Percentiles rank a stretch among this genome's conserved stretches.
These are phyloP conservation scores for Saturnispora serradocipensis DNA, from an alignment of 805 yeast genomes.

Conservation along the genomic window DNA sequence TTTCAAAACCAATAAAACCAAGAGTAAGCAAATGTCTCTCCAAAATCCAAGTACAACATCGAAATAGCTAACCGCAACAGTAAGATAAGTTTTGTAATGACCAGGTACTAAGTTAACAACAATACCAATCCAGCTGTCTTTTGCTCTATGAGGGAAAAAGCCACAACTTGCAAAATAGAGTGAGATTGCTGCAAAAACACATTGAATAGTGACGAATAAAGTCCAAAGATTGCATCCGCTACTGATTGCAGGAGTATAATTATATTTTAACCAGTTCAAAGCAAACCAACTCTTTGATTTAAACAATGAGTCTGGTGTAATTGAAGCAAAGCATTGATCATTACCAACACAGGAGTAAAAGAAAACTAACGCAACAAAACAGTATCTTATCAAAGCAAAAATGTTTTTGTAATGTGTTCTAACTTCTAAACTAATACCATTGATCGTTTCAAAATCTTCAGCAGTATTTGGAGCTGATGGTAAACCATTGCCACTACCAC, in stretches of 20 bases:
- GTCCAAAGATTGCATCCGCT: conserved; percentile 16
- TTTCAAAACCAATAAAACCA: conserved; percentile 19
- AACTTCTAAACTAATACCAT: not conserved
- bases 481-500: not conserved
- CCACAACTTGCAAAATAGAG: conserved; percentile 10
- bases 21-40: conserved; percentile 22
- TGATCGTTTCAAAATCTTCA: conserved; percentile 2
- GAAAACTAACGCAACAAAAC: conserved; percentile 6
- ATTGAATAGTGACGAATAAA: conserved; percentile 18
- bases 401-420: conserved; percentile 1
- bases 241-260: conserved; percentile 2
- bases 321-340: not conserved
- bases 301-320: conserved; percentile 4
- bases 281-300: conserved; percentile 9
- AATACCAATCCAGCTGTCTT: conserved; percentile 14
- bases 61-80: conserved; percentile 18
- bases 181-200: conserved; percentile 14
- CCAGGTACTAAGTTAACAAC: conserved; percentile 20
- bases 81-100: conserved; percentile 10
- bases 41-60: conserved; percentile 20
- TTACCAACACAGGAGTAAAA: not conserved
- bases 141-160: conserved; percentile 9
- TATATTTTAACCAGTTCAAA: conserved; percentile 10
- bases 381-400: conserved; percentile 9
- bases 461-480: conserved; percentile 1